Evolutionary conservation across 2,329 filamentous ascomycete species (phyloP).

Genomic region (Apiospora saccharicola): DNA sequence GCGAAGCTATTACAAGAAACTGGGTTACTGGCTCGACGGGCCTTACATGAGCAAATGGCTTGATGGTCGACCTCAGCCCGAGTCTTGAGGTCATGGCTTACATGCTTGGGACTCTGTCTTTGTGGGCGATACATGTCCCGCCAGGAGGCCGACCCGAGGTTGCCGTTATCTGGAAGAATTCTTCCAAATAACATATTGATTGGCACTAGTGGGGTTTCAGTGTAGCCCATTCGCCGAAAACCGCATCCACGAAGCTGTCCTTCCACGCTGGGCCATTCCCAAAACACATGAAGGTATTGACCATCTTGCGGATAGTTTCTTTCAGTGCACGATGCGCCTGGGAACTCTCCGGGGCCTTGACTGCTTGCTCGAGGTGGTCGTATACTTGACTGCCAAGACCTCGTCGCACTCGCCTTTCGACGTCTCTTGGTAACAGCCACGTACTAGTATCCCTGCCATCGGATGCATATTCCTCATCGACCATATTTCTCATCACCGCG

Average conservation of each 20-base stretch:
- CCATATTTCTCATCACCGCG: conserved; percentile 25
- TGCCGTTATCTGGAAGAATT: too few relatives aligned
- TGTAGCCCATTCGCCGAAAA: conserved; percentile 20
- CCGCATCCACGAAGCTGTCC: conserved; percentile 11
- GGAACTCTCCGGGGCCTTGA: conserved; percentile 24
- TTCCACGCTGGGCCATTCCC: conserved; percentile 41
- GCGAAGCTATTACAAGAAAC: conserved; percentile 89
- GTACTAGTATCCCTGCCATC: conserved; percentile 29
- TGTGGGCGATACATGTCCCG: not conserved
- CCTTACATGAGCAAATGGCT: conserved; percentile 80
- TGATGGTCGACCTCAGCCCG: conserved; percentile 51
- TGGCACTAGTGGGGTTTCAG: not conserved
- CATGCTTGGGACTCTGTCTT: not conserved
- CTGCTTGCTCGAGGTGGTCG: conserved; percentile 26
- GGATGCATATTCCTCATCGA: conserved; percentile 30
- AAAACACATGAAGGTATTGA: conserved; percentile 37
- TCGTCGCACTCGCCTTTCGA: conserved; percentile 30
- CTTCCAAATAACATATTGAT: not conserved
- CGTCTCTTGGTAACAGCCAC: conserved; percentile 34
- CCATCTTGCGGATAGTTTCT: conserved; percentile 33
- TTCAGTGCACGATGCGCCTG: conserved; percentile 6
- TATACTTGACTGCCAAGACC: conserved; percentile 13
- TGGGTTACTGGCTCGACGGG: conserved; percentile 93
- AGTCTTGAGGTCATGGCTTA: not conserved
- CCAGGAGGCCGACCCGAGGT: not conserved